Conservation (phyloP, 805 yeast species). For the Pichia cabralensis region DNA sequence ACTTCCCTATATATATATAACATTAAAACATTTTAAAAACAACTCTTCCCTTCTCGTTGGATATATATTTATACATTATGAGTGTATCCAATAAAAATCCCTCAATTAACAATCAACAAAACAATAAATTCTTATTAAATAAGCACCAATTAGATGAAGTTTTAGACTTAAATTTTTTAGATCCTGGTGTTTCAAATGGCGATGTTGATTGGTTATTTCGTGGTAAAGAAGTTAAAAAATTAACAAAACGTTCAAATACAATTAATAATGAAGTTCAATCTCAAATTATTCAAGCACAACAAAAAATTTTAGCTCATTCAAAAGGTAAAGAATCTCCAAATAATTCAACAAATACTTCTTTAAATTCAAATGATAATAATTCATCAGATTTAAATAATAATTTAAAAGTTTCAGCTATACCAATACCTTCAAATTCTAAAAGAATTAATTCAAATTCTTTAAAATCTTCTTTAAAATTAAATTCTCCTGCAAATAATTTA, state of each 20-base stretch:
- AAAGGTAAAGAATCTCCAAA: slow-evolving; percentile 4
- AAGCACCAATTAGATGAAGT: background rate
- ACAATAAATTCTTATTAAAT: background rate
- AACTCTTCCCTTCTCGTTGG: no score
- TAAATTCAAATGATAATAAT: no score
- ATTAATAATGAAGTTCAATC: slow-evolving; percentile 24
- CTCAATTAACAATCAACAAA: background rate
- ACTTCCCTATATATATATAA: no score
- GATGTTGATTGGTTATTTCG: slow-evolving; percentile 82
- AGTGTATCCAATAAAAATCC: no score
- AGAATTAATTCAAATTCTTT: no score
- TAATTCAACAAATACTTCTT: slow-evolving; percentile 3
- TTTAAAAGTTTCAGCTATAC: background rate
- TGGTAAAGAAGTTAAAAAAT: slow-evolving; percentile 55
- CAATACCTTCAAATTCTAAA: background rate
- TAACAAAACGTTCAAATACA: slow-evolving; percentile 31
- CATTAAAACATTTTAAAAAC: no score
- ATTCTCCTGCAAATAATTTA: background rate
- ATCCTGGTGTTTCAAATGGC: slow-evolving; percentile 52
- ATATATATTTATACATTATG: no score
- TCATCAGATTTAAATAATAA: no score
- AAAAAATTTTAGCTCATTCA: slow-evolving; percentile 13
- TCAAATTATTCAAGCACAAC: slow-evolving; percentile 22
- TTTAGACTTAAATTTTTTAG: slow-evolving; percentile 6
- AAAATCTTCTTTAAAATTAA: slow-evolving; percentile 4